Base-by-base conservation (phyloP, 306 rosid species). In the Corylus avellana region DNA sequence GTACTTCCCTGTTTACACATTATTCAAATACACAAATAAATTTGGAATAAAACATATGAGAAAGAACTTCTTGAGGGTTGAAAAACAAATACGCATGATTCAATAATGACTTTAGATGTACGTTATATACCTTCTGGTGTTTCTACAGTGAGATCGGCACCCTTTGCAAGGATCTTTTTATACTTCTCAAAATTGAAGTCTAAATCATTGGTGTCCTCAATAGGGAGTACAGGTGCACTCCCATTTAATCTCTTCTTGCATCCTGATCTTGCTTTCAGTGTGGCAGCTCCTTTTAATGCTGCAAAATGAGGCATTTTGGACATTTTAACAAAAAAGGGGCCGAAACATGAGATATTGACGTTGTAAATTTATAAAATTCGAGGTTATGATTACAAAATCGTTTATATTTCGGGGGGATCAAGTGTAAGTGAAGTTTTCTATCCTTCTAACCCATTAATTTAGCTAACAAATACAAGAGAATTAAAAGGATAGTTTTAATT, bases 251-350 rank as follows among this genome's bases (percentile, higher is more conserved):
- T 93, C 79, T 83, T 93, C 47, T 82, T 96, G 73, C 86, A 86
- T 77, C 91, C 97, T 70, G 96, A 68, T 89, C 99, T 95, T 80
- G 87, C 94, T 87, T 90, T 90, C 3, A 96, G 88, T 62, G 94
- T 91, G 4, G 88, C 86, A 14, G 98, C 99, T 70, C 99, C 99
- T 88, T 88, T 96, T 56, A 96, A 59, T 69, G 99, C 99, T 93
- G 71, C 75, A 50, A 22, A 22, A 22, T 22, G 25, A 22, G 25
- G 25, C 25, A 22, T 22, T 22, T 22, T 22, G 25, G 25, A 22
- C 25, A 22, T 22, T 22, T 22, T 22, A 22, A 22, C 25, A 22
- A 59, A 32, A 32, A 32, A 32, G 2, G 2, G 35, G 35, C 2
- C 2, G 32, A 29, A 29, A 32, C 35, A 32, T 32, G 35, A 32